phyloP scores from a whole-genome alignment of 2,329 filamentous ascomycete genomes.

The Dothideomycetes sp. region DNA sequence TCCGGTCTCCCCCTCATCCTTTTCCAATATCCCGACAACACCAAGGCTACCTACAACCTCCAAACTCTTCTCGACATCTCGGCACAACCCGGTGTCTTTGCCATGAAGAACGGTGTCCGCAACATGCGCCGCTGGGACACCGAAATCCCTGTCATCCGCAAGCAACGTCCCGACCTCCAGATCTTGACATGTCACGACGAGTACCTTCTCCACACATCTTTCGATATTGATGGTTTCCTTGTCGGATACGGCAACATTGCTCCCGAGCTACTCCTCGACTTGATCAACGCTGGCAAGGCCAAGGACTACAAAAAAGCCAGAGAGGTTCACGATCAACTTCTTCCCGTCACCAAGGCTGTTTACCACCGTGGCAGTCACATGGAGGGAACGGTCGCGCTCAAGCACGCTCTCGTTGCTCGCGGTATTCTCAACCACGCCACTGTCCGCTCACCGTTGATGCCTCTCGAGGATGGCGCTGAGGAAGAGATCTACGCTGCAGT shows the following conservation, averaged over 20 bases:
- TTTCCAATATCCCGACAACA: slow-evolving; percentile 47
- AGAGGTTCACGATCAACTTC: slow-evolving; percentile 41
- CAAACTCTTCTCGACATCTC: slow-evolving; percentile 46
- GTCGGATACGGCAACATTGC: slow-evolving; percentile 48
- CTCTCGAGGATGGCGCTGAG: slow-evolving; percentile 35
- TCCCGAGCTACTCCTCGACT: slow-evolving; percentile 40
- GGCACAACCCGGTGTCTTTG: slow-evolving; percentile 44
- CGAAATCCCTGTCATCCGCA: slow-evolving; percentile 45
- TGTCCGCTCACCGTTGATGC: slow-evolving; percentile 41
- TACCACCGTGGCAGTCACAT: slow-evolving; percentile 48
- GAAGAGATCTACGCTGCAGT: slow-evolving; percentile 37
- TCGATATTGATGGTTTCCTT: slow-evolving; percentile 46
- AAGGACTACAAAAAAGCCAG: slow-evolving; percentile 41
- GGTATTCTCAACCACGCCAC: slow-evolving; percentile 43
- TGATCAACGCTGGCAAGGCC: slow-evolving; percentile 44
- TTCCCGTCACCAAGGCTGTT: slow-evolving; percentile 45
- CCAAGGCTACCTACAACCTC: slow-evolving; percentile 44
- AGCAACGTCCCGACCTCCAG: slow-evolving; percentile 40
- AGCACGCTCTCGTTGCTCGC: slow-evolving; percentile 43
- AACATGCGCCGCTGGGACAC: slow-evolving; percentile 51
- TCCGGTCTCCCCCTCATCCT: slow-evolving; percentile 43
- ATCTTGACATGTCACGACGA: slow-evolving; percentile 46
- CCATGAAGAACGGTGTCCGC: slow-evolving; percentile 49
- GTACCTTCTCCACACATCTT: slow-evolving; percentile 44
- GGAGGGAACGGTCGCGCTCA: slow-evolving; percentile 42